phyloP scores from a whole-genome alignment of 2,329 filamentous ascomycete species.

The Aspergillus sp. region DNA sequence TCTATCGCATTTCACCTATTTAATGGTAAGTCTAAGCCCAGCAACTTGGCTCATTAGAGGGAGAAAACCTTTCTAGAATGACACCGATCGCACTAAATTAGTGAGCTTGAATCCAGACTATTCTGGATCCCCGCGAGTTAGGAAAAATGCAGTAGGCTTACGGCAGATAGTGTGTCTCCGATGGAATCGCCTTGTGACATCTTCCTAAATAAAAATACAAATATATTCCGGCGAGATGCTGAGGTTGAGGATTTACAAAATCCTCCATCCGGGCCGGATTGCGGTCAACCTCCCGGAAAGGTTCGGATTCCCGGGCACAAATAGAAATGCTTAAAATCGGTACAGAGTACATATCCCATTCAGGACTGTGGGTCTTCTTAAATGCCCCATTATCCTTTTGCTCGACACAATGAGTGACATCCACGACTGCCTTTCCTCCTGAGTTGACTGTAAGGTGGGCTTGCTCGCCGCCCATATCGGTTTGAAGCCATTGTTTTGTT shows the following conservation, averaged over 20 bases:
- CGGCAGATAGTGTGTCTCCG: conserved; percentile 10
- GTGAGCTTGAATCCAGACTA: neutral
- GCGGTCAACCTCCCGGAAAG: neutral
- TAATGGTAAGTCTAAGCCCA: neutral
- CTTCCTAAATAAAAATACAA: neutral
- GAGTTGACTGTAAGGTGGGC: conserved; percentile 5
- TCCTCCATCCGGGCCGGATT: neutral
- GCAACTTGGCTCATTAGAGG: neutral
- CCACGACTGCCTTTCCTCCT: conserved; percentile 1
- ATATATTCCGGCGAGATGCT: neutral
- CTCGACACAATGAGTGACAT: neutral
- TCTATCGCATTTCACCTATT: conserved; percentile 19
- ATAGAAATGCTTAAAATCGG: neutral
- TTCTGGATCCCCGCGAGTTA: neutral
- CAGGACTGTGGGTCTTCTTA: conserved; percentile 4
- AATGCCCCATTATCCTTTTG: neutral
- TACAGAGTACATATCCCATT: conserved; percentile 3
- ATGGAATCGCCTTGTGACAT: neutral
- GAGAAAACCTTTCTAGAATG: conserved; percentile 18
- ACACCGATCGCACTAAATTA: conserved; percentile 18
- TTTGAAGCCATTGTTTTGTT: conserved; percentile 5
- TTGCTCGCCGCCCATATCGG: conserved; percentile 5
- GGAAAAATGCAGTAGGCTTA: conserved; percentile 6
- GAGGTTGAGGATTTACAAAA: neutral
- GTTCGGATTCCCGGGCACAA: neutral